Evolutionary conservation across 202 grass and related monocot species (phyloP).

Genomic region (Eragrostis tef): DNA sequence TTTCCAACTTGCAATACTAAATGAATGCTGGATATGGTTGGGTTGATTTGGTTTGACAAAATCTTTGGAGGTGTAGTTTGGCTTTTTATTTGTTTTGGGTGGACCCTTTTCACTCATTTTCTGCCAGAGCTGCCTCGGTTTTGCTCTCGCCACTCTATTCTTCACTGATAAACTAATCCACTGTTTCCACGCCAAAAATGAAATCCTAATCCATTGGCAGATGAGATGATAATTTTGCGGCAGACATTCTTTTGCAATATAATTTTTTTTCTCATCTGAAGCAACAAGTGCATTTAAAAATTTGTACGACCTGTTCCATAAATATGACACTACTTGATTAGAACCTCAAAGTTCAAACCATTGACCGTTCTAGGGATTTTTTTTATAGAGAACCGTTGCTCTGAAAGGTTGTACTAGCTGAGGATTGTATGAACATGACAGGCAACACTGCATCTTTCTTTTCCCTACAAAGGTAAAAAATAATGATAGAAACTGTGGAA

Average conservation of each 20-base stretch:
- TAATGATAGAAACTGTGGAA: slow-evolving; percentile 16
- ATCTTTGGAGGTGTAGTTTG: background rate
- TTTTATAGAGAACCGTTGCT: no score
- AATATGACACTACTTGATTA: slow-evolving; percentile 14
- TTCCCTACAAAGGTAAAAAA: slow-evolving; percentile 18
- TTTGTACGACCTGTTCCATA: background rate
- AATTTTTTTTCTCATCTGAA: background rate
- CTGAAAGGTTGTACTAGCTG: slow-evolving; percentile 31
- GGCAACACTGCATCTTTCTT: background rate
- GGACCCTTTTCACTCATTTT: background rate
- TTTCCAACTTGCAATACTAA: slow-evolving; percentile 5
- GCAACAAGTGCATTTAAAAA: background rate
- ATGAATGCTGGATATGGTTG: slow-evolving; percentile 34
- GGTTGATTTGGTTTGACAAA: slow-evolving; percentile 45
- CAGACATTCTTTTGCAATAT: background rate
- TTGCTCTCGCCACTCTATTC: background rate
- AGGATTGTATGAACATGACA: slow-evolving; percentile 38
- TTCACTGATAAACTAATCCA: slow-evolving; percentile 13
- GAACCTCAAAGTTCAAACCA: slow-evolving; percentile 16
- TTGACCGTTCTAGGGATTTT: slow-evolving; percentile 35
- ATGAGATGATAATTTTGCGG: background rate
- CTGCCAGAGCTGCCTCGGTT: background rate
- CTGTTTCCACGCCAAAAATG: background rate
- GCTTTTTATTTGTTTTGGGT: background rate
- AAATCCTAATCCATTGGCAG: background rate